phyloP scores from a whole-genome alignment of 805 yeast species.

The Starmerella potacharoeniae region DNA sequence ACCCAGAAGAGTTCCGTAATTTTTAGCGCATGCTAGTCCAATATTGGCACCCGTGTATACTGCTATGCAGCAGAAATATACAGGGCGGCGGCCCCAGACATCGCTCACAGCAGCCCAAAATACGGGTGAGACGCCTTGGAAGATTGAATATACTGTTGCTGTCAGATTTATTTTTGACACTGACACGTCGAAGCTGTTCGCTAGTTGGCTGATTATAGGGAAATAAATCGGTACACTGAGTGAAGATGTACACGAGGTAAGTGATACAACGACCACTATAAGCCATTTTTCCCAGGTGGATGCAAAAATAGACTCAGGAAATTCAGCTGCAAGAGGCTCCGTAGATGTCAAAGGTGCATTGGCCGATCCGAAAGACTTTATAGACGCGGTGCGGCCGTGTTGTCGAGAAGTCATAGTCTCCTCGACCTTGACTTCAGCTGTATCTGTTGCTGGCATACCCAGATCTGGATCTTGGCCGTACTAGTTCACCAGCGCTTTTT shows the following conservation, averaged over 20 bases:
- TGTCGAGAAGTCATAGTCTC: too few species aligned
- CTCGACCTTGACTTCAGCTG: too few species aligned
- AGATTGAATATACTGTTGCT: constrained; percentile 61
- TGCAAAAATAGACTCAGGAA: constrained; percentile 12
- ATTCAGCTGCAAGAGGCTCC: constrained; percentile 4
- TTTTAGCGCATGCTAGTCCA: constrained; percentile 50
- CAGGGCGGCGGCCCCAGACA: constrained; percentile 59
- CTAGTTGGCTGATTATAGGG: constrained; percentile 58
- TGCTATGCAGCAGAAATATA: constrained; percentile 42
- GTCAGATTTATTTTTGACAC: constrained; percentile 55
- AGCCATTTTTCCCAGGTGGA: constrained; percentile 14
- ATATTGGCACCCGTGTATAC: constrained; percentile 51
- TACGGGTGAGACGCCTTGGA: constrained; percentile 70
- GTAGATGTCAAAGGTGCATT: not conserved
- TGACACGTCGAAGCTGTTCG: constrained; percentile 42
- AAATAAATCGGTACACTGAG: constrained; percentile 68
- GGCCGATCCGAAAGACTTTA: too few species aligned
- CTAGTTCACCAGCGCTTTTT: too few species aligned
- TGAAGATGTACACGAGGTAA: constrained; percentile 35
- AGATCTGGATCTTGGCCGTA: too few species aligned
- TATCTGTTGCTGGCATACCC: too few species aligned
- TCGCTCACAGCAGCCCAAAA: constrained; percentile 62
- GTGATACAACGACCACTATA: constrained; percentile 9
- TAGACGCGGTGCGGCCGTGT: too few species aligned
- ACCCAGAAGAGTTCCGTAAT: constrained; percentile 49